Conservation (phyloP, 2,329 filamentous ascomycete genomes). For the Aspergillus amoenus region DNA sequence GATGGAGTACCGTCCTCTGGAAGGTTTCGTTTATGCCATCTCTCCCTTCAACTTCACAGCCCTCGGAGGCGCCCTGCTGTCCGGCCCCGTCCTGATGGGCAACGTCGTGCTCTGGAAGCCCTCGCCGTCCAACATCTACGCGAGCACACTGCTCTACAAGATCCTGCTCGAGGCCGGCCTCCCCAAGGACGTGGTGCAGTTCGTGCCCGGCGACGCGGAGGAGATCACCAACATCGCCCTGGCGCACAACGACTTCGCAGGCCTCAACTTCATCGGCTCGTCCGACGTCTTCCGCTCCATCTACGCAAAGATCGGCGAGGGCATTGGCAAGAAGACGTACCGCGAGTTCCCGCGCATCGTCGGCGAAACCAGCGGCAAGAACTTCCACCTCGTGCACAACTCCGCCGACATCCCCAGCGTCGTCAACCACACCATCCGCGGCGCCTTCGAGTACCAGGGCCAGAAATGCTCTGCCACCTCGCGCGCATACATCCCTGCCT, state of each 20-base stretch:
- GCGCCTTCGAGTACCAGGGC: conserved; percentile 86
- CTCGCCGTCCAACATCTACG: conserved; percentile 86
- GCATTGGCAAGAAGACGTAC: conserved; percentile 76
- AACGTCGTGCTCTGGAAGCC: conserved; percentile 98
- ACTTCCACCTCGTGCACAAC: conserved; percentile 81
- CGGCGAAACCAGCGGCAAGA: conserved; percentile 90
- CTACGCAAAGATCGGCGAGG: conserved; percentile 83
- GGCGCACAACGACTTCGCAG: conserved; percentile 75
- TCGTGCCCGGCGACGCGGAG: conserved; percentile 83
- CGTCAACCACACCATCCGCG: conserved; percentile 77
- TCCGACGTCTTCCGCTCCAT: conserved; percentile 87
- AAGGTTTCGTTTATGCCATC: conserved; percentile 96
- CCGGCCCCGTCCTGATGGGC: conserved; percentile 80
- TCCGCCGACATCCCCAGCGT: conserved; percentile 77
- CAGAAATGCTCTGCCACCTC: conserved; percentile 90
- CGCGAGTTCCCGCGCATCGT: conserved; percentile 83
- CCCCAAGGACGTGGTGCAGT: conserved; percentile 87
- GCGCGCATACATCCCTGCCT: conserved; percentile 73
- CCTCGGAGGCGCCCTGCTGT: conserved; percentile 83
- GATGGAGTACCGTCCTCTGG: conserved; percentile 84
- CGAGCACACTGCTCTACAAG: conserved; percentile 86
- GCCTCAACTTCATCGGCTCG: conserved; percentile 93
- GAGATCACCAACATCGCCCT: conserved; percentile 78
- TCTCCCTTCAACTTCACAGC: conserved; percentile 97
- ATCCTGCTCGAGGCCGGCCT: conserved; percentile 90